Conservation (phyloP, 345 rosid genomes). For the sweet orange (Citrus sinensis) region DVS_A1.0 CM039167.1:27135501-27136000, state of each 20-base stretch:
- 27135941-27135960: background rate
- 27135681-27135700: background rate
- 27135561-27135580: constrained; percentile 18
- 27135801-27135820: background rate
- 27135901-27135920: no score
- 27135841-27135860: constrained; percentile 25
- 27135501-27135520: background rate
- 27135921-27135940: background rate
- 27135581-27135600: constrained; percentile 32
- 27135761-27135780: background rate
- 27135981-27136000: constrained; percentile 18
- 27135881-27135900: background rate
- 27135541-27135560: background rate
- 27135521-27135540: background rate
- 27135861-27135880: constrained; percentile 38
- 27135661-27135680: background rate
- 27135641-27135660: background rate
- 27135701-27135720: background rate
- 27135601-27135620: constrained; percentile 24
- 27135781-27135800: background rate
- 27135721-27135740: background rate
- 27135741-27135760: constrained; percentile 21
- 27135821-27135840: background rate
- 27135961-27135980: constrained; percentile 31
- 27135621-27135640: background rate